Evolutionary conservation across 306 rosid genomes (phyloP).

Genomic region (Trichosanthes truncata): DNA sequence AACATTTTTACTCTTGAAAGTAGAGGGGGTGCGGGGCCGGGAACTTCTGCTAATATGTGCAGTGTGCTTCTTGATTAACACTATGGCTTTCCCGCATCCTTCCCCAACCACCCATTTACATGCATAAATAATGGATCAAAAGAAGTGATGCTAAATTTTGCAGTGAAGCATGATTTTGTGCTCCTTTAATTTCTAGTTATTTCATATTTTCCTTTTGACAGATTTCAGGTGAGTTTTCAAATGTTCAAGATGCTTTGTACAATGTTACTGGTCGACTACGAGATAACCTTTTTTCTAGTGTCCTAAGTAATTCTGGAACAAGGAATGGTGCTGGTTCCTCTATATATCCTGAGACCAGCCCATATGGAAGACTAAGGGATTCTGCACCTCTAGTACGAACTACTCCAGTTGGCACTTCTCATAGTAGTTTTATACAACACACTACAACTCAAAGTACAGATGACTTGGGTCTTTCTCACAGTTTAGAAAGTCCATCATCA

Average conservation of each 20-base stretch:
- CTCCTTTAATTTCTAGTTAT: conserved; percentile 2
- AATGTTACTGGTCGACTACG: conserved; percentile 85
- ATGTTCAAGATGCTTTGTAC: conserved; percentile 93
- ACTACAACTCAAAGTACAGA: conserved; percentile 47
- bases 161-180: not conserved
- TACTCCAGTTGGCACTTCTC: conserved; percentile 32
- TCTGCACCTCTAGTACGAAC: conserved; percentile 30
- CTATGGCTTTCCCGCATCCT: too few species aligned
- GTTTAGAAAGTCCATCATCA: conserved; percentile 54
- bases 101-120: not conserved
- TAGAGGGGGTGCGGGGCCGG: not conserved
- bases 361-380: conserved; percentile 56
- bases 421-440: conserved; percentile 32
- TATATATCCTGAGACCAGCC: conserved; percentile 42
- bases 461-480: conserved; percentile 40
- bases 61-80: not conserved
- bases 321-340: conserved; percentile 30
- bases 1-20: not conserved
- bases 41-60: not conserved
- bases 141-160: not conserved
- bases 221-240: conserved; percentile 82
- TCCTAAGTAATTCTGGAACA: conserved; percentile 45
- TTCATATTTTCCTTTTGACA: conserved; percentile 21
- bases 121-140: not conserved
- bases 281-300: conserved; percentile 57